Evolutionary conservation across 1,284 basidiomycete genomes (phyloP).

Genomic region (Ceratobasidium sp.): DNA sequence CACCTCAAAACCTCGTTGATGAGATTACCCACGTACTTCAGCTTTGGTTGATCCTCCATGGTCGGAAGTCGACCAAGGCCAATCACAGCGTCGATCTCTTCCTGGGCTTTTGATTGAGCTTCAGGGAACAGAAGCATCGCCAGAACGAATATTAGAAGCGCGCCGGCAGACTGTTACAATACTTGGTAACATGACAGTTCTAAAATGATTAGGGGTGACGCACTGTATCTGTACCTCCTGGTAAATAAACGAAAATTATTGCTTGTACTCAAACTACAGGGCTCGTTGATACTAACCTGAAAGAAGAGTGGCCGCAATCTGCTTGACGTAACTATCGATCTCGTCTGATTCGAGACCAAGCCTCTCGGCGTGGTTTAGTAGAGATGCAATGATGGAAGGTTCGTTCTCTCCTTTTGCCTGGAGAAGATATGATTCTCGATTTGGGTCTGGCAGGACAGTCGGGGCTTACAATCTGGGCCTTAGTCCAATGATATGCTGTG

Average conservation of each 20-base stretch:
- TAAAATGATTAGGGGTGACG: neutral
- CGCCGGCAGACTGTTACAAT: neutral
- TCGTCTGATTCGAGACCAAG: neutral
- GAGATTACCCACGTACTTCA: conserved; percentile 39
- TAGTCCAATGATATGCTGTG: conserved; percentile 13
- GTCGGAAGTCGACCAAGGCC: conserved; percentile 30
- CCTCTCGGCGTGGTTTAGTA: neutral
- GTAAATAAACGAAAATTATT: neutral
- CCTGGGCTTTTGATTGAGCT: conserved; percentile 24
- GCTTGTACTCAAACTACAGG: neutral
- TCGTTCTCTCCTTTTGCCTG: neutral
- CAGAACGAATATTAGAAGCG: conserved; percentile 24
- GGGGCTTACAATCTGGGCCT: conserved; percentile 6
- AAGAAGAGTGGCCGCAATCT: neutral
- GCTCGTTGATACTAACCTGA: neutral
- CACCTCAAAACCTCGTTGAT: conserved; percentile 46
- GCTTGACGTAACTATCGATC: conserved; percentile 8
- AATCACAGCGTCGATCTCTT: conserved; percentile 40
- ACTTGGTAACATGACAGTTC: neutral
- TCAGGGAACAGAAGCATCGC: conserved; percentile 47
- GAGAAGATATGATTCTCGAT: neutral
- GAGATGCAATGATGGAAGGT: neutral
- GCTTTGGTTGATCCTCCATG: conserved; percentile 28
- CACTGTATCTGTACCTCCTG: conserved; percentile 23
- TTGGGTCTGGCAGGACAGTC: neutral